Base-by-base conservation (phyloP, 2,329 filamentous ascomycete genomes). In the Akanthomyces lecanii region DNA sequence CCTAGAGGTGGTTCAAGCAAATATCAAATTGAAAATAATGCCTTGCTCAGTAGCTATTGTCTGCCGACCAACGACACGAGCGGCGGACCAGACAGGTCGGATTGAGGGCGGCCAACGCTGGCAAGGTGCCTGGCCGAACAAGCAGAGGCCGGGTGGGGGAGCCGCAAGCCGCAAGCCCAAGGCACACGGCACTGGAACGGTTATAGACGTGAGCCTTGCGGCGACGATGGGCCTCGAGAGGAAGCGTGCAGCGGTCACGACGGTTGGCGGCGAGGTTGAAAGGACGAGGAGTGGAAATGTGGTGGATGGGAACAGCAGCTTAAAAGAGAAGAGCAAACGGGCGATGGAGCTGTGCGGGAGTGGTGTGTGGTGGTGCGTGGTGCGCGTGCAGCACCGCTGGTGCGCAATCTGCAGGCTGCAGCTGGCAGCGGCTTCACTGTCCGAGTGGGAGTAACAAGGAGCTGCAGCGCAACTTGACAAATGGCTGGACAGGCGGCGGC, bases 261-360 rank as follows among this genome's bases (percentile, higher is more conserved):
- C 48, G 10, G 21, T 28, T 42, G 40, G 28, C 47, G 45, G 45
- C 40, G 45, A 63, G 53, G 61, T 52, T 63, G 61, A 63, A 16
- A 45, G 50, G 38, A 38, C 25, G 33, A 36, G 36, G 50, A 52
- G 33, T 25, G 25, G 18, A 48, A 25, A 21, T 40, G 55, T 47
- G 55, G 44, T 38, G 56, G 44, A 59, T 50, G 56, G 30, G 18
- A 50, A 33, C 21, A 16, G 45, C 56, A 36, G 55, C 42, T 58
- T 58, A 48, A 58, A 48, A 59, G 56, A 42, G 18, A 16, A 59
- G 44, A 50, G 56, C 56, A 58, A 58, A 58, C 56, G 33, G 56
- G 56, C 56, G 56, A 59, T 16, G 56, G 56, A 59, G 45, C 45
- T 47, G 54, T 16, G 55, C 54, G 54, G 42, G 40, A 10, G 33